Conservation (phyloP, 78 protist species). For the Dictyostelium brefeldianum region DNA sequence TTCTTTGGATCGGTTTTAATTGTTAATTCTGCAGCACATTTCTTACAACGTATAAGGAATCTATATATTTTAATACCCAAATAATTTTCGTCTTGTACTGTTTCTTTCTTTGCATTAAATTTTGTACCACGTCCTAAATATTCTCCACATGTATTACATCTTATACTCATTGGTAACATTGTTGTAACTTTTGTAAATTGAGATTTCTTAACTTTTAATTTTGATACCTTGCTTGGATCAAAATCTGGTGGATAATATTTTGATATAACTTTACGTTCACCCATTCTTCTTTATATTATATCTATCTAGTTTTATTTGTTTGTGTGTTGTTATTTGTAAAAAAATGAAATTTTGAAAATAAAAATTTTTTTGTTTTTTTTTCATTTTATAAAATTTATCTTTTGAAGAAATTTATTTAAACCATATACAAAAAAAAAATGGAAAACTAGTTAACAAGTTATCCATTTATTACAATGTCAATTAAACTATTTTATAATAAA, state of each 20-base stretch:
- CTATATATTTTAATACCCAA: constrained; percentile 93
- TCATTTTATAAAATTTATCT: too few relatives aligned
- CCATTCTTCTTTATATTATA: constrained; percentile 78
- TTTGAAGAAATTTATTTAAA: background rate
- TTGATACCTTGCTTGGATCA: constrained; percentile 94
- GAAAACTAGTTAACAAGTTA: too few relatives aligned
- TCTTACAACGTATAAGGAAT: constrained; percentile 92
- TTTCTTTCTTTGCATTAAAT: constrained; percentile 96
- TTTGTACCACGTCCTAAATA: constrained; percentile 94
- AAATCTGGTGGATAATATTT: constrained; percentile 98
- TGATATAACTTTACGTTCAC: constrained; percentile 96
- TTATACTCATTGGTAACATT: constrained; percentile 97
- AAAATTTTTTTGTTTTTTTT: background rate
- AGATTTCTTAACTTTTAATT: constrained; percentile 63
- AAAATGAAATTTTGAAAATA: background rate
- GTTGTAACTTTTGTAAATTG: constrained; percentile 90
- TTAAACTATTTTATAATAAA: too few relatives aligned
- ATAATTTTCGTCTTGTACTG: constrained; percentile 92
- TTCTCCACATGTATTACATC: constrained; percentile 96
- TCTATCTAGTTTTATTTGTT: background rate
- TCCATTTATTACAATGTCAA: too few relatives aligned
- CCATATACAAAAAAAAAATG: background rate
- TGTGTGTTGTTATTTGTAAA: background rate
- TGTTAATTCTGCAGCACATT: constrained; percentile 92
- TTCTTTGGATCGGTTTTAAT: constrained; percentile 96